Percentiles rank a stretch among this genome's conserved stretches.
These are phyloP conservation scores for Durotheca rogersii DNA, from an alignment of 495 filamentous ascomycete genomes.

Conservation along the genomic window DNA sequence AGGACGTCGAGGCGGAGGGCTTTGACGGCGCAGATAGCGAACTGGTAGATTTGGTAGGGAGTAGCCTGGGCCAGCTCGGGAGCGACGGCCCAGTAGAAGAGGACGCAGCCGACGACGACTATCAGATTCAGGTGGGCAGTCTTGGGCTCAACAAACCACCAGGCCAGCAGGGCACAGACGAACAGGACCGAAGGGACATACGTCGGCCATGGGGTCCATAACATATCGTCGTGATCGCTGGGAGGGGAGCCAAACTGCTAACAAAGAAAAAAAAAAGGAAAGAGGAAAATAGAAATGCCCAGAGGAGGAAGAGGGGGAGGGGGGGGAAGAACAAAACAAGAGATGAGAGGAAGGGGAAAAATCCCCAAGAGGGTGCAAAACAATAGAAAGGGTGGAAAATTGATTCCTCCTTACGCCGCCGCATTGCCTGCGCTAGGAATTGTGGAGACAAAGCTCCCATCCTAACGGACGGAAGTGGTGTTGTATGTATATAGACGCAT, in stretches of 20 bases:
- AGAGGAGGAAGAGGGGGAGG: slow-evolving; percentile 23
- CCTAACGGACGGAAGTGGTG: too few relatives aligned
- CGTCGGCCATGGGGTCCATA: slow-evolving; percentile 53
- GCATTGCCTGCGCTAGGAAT: slow-evolving; percentile 27
- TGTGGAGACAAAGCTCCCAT: too few relatives aligned
- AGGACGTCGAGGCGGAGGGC: slow-evolving; percentile 42
- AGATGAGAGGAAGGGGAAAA: neutral
- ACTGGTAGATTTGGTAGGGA: slow-evolving; percentile 39
- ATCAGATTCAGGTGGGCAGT: slow-evolving; percentile 47
- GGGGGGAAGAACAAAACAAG: slow-evolving; percentile 8
- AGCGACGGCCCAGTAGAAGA: slow-evolving; percentile 49
- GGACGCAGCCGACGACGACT: slow-evolving; percentile 47
- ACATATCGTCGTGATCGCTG: slow-evolving; percentile 50
- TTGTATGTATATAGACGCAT: too few relatives aligned
- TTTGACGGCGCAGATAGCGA: slow-evolving; percentile 35
- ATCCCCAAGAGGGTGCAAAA: slow-evolving; percentile 15
- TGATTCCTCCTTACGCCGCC: slow-evolving; percentile 27
- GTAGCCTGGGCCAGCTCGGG: slow-evolving; percentile 45
- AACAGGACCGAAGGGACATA: slow-evolving; percentile 52
- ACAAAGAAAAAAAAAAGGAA: slow-evolving; percentile 23
- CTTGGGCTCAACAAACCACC: slow-evolving; percentile 53
- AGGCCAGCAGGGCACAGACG: slow-evolving; percentile 49
- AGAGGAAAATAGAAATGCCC: slow-evolving; percentile 15
- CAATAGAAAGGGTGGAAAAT: slow-evolving; percentile 21
- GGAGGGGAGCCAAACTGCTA: slow-evolving; percentile 24